Conservation (phyloP, 495 filamentous ascomycete genomes). For the Bathelium albidoporum region DNA sequence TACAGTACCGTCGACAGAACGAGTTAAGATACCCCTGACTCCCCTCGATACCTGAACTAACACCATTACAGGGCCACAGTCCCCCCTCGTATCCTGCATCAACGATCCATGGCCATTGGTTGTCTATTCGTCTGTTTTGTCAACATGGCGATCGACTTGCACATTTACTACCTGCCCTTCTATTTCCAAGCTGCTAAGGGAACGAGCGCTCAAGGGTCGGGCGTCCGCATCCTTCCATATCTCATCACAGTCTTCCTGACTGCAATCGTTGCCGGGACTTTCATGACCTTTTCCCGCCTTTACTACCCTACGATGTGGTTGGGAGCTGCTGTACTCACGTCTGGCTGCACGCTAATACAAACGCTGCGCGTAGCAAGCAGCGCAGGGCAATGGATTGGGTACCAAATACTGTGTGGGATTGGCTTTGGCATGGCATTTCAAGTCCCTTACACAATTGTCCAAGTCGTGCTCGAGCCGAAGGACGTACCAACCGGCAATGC, state of each 20-base stretch:
- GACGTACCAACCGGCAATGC: conserved; percentile 62
- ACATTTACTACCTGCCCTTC: conserved; percentile 54
- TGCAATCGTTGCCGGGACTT: conserved; percentile 50
- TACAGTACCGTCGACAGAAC: conserved; percentile 41
- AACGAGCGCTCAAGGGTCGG: conserved; percentile 55
- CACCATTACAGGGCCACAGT: neutral
- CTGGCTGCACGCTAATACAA: conserved; percentile 61
- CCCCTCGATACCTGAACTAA: neutral
- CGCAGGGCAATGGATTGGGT: conserved; percentile 63
- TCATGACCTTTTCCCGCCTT: conserved; percentile 57
- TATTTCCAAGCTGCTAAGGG: conserved; percentile 85
- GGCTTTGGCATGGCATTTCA: conserved; percentile 64
- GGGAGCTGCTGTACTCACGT: conserved; percentile 45
- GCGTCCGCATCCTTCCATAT: conserved; percentile 68
- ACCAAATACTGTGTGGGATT: conserved; percentile 57
- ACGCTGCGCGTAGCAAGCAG: conserved; percentile 49
- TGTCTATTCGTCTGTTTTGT: conserved; percentile 55
- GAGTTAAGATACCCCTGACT: neutral
- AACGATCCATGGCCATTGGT: conserved; percentile 54
- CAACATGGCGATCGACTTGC: neutral
- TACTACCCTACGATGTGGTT: conserved; percentile 66
- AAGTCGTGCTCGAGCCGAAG: conserved; percentile 49
- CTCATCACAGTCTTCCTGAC: conserved; percentile 53
- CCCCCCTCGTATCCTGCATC: conserved; percentile 43
- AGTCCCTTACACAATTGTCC: conserved; percentile 54